Evolutionary conservation across 2,329 filamentous ascomycete genomes (phyloP), one percentile per base, ranked within the genome.

Genomic region (Fusarium pseudocircinatum): DNA sequence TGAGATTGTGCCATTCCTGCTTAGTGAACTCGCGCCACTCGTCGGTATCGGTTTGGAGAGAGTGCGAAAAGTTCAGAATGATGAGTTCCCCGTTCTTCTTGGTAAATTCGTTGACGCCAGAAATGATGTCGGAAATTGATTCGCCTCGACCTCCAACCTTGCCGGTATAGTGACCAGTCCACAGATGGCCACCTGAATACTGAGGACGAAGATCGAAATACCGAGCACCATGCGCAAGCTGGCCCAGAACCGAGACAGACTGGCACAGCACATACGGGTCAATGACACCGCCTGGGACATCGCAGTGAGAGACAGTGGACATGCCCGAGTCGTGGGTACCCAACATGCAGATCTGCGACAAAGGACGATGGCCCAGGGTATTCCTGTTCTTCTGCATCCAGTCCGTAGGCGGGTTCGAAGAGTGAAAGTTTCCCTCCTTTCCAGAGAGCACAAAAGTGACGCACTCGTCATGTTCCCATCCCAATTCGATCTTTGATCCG

Each of bases 21-120:
- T 68, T 68, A 26, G 52, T 68, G 3, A 68, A 68, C 37, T 68
- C 65, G 14, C 63, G 40, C 65, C 65, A 68, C 3, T 68, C 65
- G 0, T 68, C 63, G 0, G 59, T 52, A 0, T 68, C 65, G 2
- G 53, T 54, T 24, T 68, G 65, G 0, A 68, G 28, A 2, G 65
- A 67, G 47, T 68, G 65, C 2, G 65, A 68, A 5, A 68, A 68
- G 7, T 68, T 62, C 2, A 68, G 12, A 9, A 68, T 68, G 11
- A 68, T 43, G 0, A 68, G 32, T 24, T 68, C 65, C 0, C 24
- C 54, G 2, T 68, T 62, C 4, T 68, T 43, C 30, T 42, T 37
- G 3, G 63, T 68, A 12, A 68, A 68, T 8, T 68, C 50, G 7
- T 68, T 68, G 1, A 68, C 56, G 0, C 28, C 63, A 0, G 58